phyloP scores from a whole-genome alignment of 2,329 filamentous ascomycete species.

The Aspergillus neoniger region DNA sequence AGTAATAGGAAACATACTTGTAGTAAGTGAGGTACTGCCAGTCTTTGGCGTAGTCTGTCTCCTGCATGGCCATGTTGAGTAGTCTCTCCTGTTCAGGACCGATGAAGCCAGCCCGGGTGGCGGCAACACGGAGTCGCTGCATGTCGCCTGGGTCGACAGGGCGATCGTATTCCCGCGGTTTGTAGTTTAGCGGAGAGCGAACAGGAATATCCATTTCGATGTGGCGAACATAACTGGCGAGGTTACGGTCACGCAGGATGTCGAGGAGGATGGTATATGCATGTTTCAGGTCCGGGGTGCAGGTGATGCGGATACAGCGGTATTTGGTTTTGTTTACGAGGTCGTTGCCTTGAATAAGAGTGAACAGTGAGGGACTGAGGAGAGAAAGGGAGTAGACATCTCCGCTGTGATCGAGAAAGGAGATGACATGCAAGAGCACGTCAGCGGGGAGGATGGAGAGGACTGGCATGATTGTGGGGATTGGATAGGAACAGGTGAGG shows the following conservation, averaged over 20 bases:
- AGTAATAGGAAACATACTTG: not conserved
- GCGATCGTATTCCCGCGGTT: not conserved
- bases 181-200: not conserved
- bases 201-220: not conserved
- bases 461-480: slow-evolving; percentile 16
- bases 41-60: not conserved
- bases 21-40: not conserved
- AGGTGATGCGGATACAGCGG: not conserved
- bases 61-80: not conserved
- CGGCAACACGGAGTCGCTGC: not conserved
- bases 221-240: not conserved
- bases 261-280: not conserved
- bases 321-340: not conserved
- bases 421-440: not conserved
- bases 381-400: not conserved
- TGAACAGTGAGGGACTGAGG: not conserved
- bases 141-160: not conserved
- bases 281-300: not conserved
- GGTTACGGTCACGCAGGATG: not conserved
- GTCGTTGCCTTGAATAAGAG: not conserved
- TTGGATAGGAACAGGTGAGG: not conserved
- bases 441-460: not conserved
- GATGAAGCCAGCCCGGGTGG: not conserved
- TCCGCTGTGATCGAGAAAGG: not conserved
- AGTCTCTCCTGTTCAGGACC: not conserved